Evolutionary conservation across 208 protist genomes (phyloP).

Genomic region (Trichomonas gallinae): DNA sequence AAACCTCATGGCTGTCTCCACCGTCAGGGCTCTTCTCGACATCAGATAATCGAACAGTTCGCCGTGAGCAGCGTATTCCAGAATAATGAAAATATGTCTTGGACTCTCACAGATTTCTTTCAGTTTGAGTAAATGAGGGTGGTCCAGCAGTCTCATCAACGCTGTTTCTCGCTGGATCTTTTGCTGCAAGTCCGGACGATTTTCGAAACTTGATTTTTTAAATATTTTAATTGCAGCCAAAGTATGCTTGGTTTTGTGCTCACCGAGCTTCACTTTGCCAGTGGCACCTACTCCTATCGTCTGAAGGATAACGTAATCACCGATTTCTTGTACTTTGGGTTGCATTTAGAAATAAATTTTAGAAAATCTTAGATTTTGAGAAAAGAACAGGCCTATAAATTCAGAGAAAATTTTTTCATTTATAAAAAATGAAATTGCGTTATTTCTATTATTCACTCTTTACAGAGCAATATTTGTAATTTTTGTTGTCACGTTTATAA

Average conservation of each 20-base stretch:
- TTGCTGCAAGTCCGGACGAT: neutral
- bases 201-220: neutral
- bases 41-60: slow-evolving; percentile 98
- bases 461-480: too few species aligned
- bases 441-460: too few species aligned
- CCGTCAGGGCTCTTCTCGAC: slow-evolving; percentile 55
- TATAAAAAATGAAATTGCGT: neutral
- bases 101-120: slow-evolving; percentile 74
- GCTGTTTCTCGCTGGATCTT: neutral
- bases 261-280: neutral
- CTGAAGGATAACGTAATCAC: neutral
- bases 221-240: neutral
- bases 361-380: neutral
- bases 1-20: slow-evolving; percentile 64
- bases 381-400: neutral
- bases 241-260: neutral
- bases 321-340: neutral
- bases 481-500: too few species aligned
- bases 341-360: neutral
- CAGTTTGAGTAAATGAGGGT: neutral
- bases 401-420: neutral
- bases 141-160: neutral
- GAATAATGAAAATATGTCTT: slow-evolving; percentile 96
- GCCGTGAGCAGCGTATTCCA: slow-evolving; percentile 92
- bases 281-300: neutral